Conservation (phyloP, 2,329 filamentous ascomycete species). For the Colletotrichum noveboracense region DNA sequence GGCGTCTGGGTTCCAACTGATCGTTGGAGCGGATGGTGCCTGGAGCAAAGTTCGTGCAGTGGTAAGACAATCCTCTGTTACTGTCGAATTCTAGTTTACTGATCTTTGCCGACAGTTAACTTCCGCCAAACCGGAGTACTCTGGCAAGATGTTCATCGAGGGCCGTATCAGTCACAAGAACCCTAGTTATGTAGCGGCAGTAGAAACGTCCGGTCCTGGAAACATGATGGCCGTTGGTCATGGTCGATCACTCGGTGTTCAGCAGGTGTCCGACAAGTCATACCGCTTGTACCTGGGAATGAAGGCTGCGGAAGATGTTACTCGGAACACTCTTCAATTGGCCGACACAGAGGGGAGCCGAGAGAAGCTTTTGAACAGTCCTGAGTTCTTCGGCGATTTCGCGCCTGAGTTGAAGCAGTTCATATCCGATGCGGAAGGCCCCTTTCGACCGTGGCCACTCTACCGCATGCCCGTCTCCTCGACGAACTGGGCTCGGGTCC, state of each 20-base stretch:
- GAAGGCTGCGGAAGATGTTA: background rate
- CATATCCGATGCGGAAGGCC: background rate
- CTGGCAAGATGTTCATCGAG: background rate
- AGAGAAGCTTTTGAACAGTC: background rate
- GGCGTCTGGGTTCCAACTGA: background rate
- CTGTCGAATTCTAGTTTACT: background rate
- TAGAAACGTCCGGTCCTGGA: background rate
- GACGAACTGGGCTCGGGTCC: background rate
- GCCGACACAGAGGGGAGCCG: background rate
- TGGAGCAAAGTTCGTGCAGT: conserved; percentile 9
- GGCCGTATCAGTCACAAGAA: background rate
- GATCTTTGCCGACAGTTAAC: background rate
- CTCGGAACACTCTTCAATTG: background rate
- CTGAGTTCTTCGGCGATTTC: background rate
- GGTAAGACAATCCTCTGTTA: background rate
- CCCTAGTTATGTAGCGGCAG: background rate
- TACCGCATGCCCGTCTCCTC: conserved; percentile 3
- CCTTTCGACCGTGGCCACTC: background rate
- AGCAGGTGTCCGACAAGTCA: background rate
- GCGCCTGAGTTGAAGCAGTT: background rate
- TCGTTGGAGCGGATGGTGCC: conserved; percentile 3
- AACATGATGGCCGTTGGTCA: background rate
- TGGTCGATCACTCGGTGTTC: background rate
- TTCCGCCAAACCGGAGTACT: background rate
- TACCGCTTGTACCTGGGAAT: background rate